A percentile compares a stretch with the other conserved stretches of the same genome.
Conservation (phyloP, 2,329 filamentous ascomycete species). For the Lizonia empirigonia region DNA sequence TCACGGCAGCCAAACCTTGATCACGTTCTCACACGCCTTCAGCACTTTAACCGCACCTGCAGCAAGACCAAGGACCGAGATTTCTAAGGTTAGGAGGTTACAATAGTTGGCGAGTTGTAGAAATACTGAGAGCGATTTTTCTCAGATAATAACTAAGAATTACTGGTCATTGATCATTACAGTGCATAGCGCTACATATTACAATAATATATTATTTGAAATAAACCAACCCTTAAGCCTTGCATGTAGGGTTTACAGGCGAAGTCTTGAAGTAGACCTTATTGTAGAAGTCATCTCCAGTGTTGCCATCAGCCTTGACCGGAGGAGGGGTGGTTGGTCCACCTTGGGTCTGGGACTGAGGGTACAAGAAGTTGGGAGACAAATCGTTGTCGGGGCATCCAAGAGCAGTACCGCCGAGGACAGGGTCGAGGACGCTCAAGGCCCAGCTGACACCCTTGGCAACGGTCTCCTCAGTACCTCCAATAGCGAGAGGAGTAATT, state of each 20-base stretch:
- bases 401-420: constrained; percentile 37
- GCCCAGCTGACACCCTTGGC: constrained; percentile 36
- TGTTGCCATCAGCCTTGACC: constrained; percentile 27
- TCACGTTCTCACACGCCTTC: not conserved
- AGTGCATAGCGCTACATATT: not conserved
- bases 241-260: constrained; percentile 29
- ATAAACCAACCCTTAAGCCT: not conserved
- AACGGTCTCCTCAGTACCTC: constrained; percentile 28
- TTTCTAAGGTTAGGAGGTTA: no score
- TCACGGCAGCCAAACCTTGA: not conserved
- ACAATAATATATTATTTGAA: not conserved
- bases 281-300: constrained; percentile 46
- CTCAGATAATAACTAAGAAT: no score
- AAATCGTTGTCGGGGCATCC: constrained; percentile 40
- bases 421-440: constrained; percentile 37
- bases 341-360: constrained; percentile 33
- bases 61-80: no score
- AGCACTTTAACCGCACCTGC: no score
- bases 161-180: not conserved
- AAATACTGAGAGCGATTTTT: no score
- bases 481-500: constrained; percentile 42
- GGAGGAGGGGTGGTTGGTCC: constrained; percentile 38
- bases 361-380: constrained; percentile 39
- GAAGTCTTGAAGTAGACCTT: constrained; percentile 46
- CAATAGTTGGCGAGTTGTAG: no score